phyloP scores from a whole-genome alignment of 2,329 filamentous ascomycete genomes.

The Cryphonectria naterciae region DNA sequence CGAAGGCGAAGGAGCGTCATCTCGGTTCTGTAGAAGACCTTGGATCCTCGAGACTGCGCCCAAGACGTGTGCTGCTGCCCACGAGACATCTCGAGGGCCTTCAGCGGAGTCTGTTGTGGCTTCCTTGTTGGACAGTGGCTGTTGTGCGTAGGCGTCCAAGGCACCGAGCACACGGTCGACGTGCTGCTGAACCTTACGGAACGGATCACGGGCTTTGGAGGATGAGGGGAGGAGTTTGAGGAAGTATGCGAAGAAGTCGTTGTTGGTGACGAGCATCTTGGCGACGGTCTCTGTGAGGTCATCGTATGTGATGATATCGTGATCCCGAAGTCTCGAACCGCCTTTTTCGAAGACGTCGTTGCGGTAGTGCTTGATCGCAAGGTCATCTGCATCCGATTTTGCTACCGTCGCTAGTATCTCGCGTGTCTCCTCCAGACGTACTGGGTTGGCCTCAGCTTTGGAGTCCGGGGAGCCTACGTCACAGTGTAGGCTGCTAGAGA shows the following conservation, averaged over 20 bases:
- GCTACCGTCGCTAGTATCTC: conserved; percentile 56
- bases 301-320: conserved; percentile 44
- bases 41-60: conserved; percentile 49
- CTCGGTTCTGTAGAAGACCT: conserved; percentile 43
- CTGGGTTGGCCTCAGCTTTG: conserved; percentile 35
- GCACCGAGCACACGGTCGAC: conserved; percentile 51
- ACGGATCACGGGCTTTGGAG: conserved; percentile 51
- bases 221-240: conserved; percentile 48
- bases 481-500: conserved; percentile 58
- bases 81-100: conserved; percentile 46
- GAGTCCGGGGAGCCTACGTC: conserved; percentile 42
- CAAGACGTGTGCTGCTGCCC: conserved; percentile 54
- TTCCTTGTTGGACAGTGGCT: neutral
- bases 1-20: conserved; percentile 42
- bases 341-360: conserved; percentile 49
- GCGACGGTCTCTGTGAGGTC: conserved; percentile 57
- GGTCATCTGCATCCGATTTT: conserved; percentile 38
- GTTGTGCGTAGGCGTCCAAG: conserved; percentile 42
- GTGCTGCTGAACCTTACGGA: conserved; percentile 53
- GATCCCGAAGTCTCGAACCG: conserved; percentile 32
- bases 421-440: conserved; percentile 52
- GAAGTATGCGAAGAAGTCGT: conserved; percentile 59
- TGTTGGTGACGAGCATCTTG: conserved; percentile 57
- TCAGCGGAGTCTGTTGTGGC: conserved; percentile 34
- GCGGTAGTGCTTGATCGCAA: conserved; percentile 46